These are phyloP conservation scores for Dactylellina parvicollis DNA, from an alignment of 2,329 filamentous ascomycete genomes.

Conservation along the genomic window DNA sequence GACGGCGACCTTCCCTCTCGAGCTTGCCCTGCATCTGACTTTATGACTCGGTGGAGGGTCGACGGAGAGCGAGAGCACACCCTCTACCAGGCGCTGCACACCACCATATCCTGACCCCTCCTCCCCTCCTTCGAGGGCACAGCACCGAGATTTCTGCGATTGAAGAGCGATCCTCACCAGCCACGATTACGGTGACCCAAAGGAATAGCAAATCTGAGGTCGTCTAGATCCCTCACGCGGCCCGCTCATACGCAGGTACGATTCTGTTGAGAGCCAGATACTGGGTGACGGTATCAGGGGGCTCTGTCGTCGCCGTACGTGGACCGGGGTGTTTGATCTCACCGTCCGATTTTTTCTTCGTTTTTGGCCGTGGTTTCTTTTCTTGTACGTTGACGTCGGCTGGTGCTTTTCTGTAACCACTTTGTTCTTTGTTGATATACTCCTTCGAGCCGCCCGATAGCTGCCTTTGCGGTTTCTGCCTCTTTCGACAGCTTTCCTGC, in stretches of 20 bases:
- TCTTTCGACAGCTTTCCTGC: too few relatives aligned
- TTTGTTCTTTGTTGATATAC: neutral
- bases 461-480: too few relatives aligned
- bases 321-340: constrained; percentile 21
- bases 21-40: constrained; percentile 39
- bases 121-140: constrained; percentile 2
- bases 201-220: constrained; percentile 26
- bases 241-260: constrained; percentile 54
- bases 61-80: too few relatives aligned
- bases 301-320: constrained; percentile 24
- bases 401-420: too few relatives aligned
- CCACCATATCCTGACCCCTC: neutral
- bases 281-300: constrained; percentile 52
- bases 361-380: constrained; percentile 37
- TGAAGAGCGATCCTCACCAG: constrained; percentile 21
- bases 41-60: constrained; percentile 29
- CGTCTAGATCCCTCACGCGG: constrained; percentile 50
- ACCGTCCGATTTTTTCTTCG: constrained; percentile 33
- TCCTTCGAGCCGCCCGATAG: too few relatives aligned
- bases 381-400: constrained; percentile 26
- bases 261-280: constrained; percentile 1
- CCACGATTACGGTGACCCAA: constrained; percentile 22
- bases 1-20: neutral
- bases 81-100: too few relatives aligned
- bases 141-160: constrained; percentile 5